A percentile compares a stretch with the other conserved stretches of the same genome.
phyloP scores from a whole-genome alignment of 2,329 filamentous ascomycete genomes.

The Diplodia scrobiculata region DNA sequence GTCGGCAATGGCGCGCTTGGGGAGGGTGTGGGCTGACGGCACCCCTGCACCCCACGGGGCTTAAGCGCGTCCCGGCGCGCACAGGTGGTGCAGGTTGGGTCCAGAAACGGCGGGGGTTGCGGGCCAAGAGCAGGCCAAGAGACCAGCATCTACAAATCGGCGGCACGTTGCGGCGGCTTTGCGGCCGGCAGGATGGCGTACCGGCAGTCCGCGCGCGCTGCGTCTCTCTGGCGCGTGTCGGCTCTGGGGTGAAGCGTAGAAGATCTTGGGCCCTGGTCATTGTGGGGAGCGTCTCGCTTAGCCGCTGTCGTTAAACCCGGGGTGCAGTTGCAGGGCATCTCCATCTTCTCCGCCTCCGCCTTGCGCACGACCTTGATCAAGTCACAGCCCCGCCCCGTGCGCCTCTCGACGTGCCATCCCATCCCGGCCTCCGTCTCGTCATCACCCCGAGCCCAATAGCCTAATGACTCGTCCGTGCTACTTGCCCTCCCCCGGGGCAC shows the following conservation, averaged over 20 bases:
- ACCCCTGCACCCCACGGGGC: constrained; percentile 22
- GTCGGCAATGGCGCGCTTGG: not conserved
- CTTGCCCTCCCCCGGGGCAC: not conserved
- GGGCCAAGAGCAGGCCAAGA: constrained; percentile 14
- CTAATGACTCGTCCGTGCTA: constrained; percentile 17
- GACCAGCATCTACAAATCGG: not conserved
- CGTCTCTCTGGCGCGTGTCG: not conserved
- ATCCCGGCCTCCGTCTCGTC: constrained; percentile 10
- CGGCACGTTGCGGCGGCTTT: not conserved
- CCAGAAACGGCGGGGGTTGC: not conserved
- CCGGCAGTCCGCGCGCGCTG: not conserved
- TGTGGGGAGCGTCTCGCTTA: constrained; percentile 25
- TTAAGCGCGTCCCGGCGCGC: not conserved
- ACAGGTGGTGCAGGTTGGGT: not conserved
- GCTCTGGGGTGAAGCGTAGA: not conserved
- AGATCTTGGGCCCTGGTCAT: not conserved
- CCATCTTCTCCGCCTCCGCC: not conserved
- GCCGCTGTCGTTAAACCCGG: not conserved
- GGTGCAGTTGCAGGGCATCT: not conserved
- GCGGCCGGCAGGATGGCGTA: not conserved
- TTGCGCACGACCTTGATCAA: not conserved
- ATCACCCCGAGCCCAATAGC: constrained; percentile 2
- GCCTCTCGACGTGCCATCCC: not conserved
- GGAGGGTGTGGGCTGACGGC: not conserved
- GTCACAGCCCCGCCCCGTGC: constrained; percentile 13